Percentiles rank a stretch among this genome's conserved stretches.
Evolutionary conservation across 2,329 filamentous ascomycete genomes (phyloP).

Genomic region (Paracorniculantispora psalliotae): DNA sequence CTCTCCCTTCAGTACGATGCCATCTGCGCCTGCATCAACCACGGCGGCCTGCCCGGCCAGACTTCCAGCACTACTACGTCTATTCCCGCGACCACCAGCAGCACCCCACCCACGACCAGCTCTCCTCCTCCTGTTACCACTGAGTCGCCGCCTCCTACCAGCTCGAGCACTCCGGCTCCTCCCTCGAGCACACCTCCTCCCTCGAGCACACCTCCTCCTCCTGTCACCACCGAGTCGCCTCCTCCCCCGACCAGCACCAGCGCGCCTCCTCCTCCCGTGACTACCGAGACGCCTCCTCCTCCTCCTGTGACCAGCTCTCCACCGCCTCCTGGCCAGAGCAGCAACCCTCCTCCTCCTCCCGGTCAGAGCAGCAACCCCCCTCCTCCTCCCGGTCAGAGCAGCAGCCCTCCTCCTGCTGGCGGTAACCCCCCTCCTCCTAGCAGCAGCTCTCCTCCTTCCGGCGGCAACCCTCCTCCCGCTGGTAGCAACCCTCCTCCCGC

Average conservation of each 20-base stretch:
- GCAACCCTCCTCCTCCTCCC: neutral
- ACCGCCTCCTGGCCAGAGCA: neutral
- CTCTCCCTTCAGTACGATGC: neutral
- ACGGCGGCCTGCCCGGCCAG: neutral
- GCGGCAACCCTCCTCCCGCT: neutral
- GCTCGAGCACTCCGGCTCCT: neutral
- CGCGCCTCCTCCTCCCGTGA: neutral
- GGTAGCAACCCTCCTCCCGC: neutral
- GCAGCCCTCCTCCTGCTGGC: neutral
- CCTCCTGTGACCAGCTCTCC: neutral
- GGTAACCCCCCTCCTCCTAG: neutral
- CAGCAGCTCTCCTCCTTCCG: neutral
- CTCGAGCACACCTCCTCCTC: neutral
- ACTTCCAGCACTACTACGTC: neutral
- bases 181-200: neutral
- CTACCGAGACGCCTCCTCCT: neutral
- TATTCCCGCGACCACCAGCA: neutral
- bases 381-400: neutral
- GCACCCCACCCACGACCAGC: neutral
- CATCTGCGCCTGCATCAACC: neutral
- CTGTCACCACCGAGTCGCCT: neutral
- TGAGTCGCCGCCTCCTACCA: neutral
- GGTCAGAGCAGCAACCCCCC: neutral
- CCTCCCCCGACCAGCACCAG: no score
- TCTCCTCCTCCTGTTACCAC: neutral